Evolutionary conservation across 106 monocot species (phyloP).

Genomic region (Narthecium ossifragum): DNA sequence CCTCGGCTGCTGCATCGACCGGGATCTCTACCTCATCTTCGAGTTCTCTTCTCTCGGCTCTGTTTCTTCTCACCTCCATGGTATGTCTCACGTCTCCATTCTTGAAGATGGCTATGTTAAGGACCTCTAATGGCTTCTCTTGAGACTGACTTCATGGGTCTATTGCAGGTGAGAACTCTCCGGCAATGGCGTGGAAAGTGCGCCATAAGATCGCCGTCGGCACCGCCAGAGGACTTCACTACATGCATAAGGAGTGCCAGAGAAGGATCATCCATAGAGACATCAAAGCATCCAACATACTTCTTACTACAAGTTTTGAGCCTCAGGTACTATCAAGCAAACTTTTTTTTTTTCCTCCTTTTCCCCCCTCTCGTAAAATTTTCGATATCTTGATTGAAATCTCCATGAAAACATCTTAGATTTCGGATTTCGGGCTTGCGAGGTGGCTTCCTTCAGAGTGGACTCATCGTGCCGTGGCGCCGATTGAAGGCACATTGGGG

Average conservation of each 20-base stretch:
- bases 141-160: no score
- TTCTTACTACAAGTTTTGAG: slow-evolving; percentile 3
- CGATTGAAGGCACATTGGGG: slow-evolving; percentile 20
- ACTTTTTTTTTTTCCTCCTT: background rate
- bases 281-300: slow-evolving; percentile 16
- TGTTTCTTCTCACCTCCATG: slow-evolving; percentile 57
- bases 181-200: slow-evolving; percentile 11
- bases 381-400: background rate
- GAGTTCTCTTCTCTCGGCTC: slow-evolving; percentile 62
- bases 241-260: slow-evolving; percentile 12
- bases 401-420: background rate
- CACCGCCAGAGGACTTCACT: slow-evolving; percentile 7
- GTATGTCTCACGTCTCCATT: no score
- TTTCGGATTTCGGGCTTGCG: slow-evolving; percentile 20
- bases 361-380: no score
- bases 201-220: slow-evolving; percentile 9
- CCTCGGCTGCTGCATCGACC: slow-evolving; percentile 62
- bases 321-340: slow-evolving; percentile 4
- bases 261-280: slow-evolving; percentile 22
- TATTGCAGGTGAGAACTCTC: background rate
- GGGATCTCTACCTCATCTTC: slow-evolving; percentile 54
- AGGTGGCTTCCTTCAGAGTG: slow-evolving; percentile 9
- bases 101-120: no score
- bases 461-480: slow-evolving; percentile 2
- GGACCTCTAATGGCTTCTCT: no score